Base-by-base conservation (phyloP, 75 land plant species). In the Selaginella tamariscina region DNA sequence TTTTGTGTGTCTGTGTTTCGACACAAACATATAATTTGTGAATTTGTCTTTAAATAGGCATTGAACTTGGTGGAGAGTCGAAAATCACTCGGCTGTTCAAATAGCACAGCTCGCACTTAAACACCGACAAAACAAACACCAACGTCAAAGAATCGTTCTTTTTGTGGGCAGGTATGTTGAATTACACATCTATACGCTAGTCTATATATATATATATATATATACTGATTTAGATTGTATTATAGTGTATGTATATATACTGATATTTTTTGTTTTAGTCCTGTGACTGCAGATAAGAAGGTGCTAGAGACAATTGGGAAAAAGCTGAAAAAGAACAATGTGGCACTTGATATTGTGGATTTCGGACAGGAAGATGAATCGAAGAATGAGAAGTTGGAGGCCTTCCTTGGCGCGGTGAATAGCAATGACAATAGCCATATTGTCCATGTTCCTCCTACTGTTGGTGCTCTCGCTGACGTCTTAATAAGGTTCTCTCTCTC, bases 101-200 rank as follows among this genome's bases (percentile, higher is more conserved):
- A 86, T 91, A 31, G 97, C 97, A 32, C 93, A 88, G 69, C 78
- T 91, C 70, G 97, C 97, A 32, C 83, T 91, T 64, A 91, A 91
- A 70, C 97, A 91, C 69, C 89, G 97, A 0, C 97, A 91, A 55
- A 91, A 91, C 78, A 91, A 91, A 68, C 83, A 88, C 60, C 97
- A 91, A 64, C 93, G 91, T 31, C 97, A 91, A 67, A 77, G 97
- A 68, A 85, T 91, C 59, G 84, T 91, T 33, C 85, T 88, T 31
- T 91, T 91, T 79, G 93, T 78, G 71, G 97, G 97, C 79, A 86
- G 97, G 97, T 91, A 64, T 22, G 30, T 2, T 13, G 27, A 30
- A 65, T 56, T n/a, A n/a, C 49, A 5, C 49, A 39, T 15, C 49
- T 39, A 39, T 39, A 15, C 5, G 15, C 49, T 39, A 5, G 15